These are phyloP conservation scores for Gloeophyllum trabeum DNA, from an alignment of 768 basidiomycete genomes.

Conservation along the genomic window DNA sequence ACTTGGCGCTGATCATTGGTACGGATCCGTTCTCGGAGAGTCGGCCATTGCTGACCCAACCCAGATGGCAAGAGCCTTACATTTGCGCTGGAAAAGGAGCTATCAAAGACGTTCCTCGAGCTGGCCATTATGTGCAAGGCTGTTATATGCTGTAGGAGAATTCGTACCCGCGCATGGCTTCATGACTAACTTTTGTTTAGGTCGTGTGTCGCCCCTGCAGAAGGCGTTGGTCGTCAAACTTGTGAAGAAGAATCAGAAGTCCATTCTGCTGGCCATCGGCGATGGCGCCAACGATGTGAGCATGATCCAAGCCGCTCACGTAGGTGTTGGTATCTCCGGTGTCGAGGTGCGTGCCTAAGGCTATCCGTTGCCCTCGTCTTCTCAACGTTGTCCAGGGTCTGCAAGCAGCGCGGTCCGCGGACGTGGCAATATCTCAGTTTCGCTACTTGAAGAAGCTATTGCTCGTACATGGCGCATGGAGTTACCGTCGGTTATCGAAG, in stretches of 20 bases:
- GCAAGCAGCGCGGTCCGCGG: slow-evolving; percentile 96
- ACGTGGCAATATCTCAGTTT: slow-evolving; percentile 97
- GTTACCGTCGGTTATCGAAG: slow-evolving; percentile 90
- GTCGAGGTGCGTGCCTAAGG: slow-evolving; percentile 56
- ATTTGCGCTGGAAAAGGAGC: slow-evolving; percentile 87
- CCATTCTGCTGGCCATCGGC: slow-evolving; percentile 92
- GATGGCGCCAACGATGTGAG: slow-evolving; percentile 98
- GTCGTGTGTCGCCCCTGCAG: slow-evolving; percentile 95
- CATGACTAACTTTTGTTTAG: slow-evolving; percentile 24
- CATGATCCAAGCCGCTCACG: slow-evolving; percentile 98
- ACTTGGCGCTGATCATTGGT: slow-evolving; percentile 93
- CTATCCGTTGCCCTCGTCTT: background rate
- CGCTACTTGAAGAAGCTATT: slow-evolving; percentile 89
- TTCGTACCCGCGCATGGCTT: background rate
- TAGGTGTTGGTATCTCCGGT: slow-evolving; percentile 95
- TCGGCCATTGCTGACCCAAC: slow-evolving; percentile 6
- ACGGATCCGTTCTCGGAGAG: background rate
- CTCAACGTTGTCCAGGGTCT: slow-evolving; percentile 50
- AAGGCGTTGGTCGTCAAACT: slow-evolving; percentile 97
- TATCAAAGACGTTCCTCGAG: slow-evolving; percentile 86
- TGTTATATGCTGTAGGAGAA: slow-evolving; percentile 77
- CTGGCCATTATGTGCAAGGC: slow-evolving; percentile 97
- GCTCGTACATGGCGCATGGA: slow-evolving; percentile 98
- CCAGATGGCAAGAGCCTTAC: slow-evolving; percentile 90
- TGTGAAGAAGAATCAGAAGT: slow-evolving; percentile 93